Conservation (phyloP, 164 flowering plant genomes). For the Kingdonia uniflora region DNA sequence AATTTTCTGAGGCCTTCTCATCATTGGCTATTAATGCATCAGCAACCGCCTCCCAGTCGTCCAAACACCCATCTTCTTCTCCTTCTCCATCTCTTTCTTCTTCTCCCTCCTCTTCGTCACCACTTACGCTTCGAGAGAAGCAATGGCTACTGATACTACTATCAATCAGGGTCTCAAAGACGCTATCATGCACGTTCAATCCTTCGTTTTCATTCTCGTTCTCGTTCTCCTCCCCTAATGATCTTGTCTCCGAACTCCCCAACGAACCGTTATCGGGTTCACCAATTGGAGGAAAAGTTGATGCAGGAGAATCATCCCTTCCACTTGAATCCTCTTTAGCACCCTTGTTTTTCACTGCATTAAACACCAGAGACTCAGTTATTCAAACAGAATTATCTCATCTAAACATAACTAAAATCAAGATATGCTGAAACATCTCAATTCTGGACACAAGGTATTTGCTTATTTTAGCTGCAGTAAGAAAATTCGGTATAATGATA, state of each 20-base stretch:
- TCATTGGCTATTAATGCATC: constrained; percentile 62
- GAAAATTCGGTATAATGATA: too few relatives aligned
- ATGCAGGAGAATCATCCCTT: constrained; percentile 14
- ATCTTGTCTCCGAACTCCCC: constrained; percentile 28
- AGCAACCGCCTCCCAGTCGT: constrained; percentile 46
- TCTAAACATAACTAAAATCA: background rate
- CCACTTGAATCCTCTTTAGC: constrained; percentile 30
- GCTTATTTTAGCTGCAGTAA: too few relatives aligned
- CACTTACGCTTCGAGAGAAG: constrained; percentile 42
- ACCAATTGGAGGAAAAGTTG: constrained; percentile 6
- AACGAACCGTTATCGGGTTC: constrained; percentile 11
- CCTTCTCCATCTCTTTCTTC: constrained; percentile 2
- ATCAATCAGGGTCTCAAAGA: constrained; percentile 40
- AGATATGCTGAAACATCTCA: background rate
- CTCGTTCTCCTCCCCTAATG: constrained; percentile 16
- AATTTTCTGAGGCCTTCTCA: constrained; percentile 17
- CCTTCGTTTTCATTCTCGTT: constrained; percentile 16
- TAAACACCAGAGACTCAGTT: constrained; percentile 1
- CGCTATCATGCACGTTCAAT: constrained; percentile 32
- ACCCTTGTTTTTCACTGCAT: constrained; percentile 32
- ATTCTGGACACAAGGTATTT: too few relatives aligned
- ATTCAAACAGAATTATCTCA: background rate
- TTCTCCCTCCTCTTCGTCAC: constrained; percentile 18
- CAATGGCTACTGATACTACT: constrained; percentile 32
- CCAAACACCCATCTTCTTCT: constrained; percentile 45